Conservation (phyloP, 306 rosid genomes). For the Vicia sativa region DNA sequence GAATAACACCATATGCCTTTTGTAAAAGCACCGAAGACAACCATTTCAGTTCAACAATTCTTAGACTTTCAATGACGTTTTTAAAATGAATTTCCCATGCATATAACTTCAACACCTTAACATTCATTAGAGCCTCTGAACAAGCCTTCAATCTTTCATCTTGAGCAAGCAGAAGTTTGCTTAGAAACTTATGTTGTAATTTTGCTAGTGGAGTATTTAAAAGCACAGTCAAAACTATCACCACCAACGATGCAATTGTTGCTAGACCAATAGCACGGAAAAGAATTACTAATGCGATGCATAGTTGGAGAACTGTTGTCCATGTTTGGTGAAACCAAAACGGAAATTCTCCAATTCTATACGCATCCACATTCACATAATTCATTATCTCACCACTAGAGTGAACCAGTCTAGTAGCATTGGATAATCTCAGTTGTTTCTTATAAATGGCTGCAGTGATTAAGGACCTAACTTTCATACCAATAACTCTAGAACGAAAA, state of each 20-base stretch:
- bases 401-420: conserved; percentile 54
- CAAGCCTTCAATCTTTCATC: conserved; percentile 65
- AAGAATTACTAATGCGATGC: conserved; percentile 53
- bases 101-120: conserved; percentile 71
- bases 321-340: conserved; percentile 78
- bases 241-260: conserved; percentile 64
- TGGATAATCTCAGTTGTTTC: conserved; percentile 64
- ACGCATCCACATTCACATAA: conserved; percentile 53
- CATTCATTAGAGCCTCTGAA: conserved; percentile 66
- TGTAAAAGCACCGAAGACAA: conserved; percentile 50
- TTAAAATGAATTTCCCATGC: conserved; percentile 80
- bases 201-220: conserved; percentile 74
- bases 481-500: conserved; percentile 58
- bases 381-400: conserved; percentile 70
- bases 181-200: conserved; percentile 65
- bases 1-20: conserved; percentile 47
- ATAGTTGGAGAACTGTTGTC: conserved; percentile 67
- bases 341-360: conserved; percentile 77
- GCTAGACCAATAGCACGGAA: conserved; percentile 63
- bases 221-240: conserved; percentile 59
- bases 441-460: conserved; percentile 65
- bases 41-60: conserved; percentile 59
- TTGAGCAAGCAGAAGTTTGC: conserved; percentile 61
- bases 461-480: conserved; percentile 63
- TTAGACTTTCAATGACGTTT: conserved; percentile 51